phyloP scores from a whole-genome alignment of 2,329 filamentous ascomycete genomes.

The Neopestalotiopsis rosae region DNA sequence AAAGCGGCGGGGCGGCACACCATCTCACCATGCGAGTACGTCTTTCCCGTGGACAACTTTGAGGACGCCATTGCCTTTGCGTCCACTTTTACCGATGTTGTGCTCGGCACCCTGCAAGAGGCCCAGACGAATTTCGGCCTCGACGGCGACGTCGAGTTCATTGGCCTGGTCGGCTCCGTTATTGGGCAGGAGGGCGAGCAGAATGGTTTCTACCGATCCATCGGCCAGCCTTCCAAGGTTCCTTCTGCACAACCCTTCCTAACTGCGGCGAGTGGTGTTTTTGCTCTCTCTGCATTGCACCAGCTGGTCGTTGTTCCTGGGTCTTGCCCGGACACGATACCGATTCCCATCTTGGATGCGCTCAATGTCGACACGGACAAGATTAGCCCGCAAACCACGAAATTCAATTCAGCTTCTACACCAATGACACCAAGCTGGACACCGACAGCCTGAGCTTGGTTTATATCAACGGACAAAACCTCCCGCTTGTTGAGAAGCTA shows the following conservation, averaged over 20 bases:
- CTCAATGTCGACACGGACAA: slow-evolving; percentile 7
- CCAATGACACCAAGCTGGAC: background rate
- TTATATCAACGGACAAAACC: slow-evolving; percentile 14
- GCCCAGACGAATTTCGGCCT: slow-evolving; percentile 1
- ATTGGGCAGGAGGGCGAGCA: slow-evolving; percentile 16
- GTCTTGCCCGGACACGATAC: slow-evolving; percentile 3
- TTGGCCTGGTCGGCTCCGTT: slow-evolving; percentile 11
- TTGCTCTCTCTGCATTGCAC: slow-evolving; percentile 4
- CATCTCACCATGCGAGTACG: slow-evolving; percentile 10
- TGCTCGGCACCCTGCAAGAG: slow-evolving; percentile 14
- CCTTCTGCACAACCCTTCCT: slow-evolving; percentile 14
- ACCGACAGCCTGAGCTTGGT: slow-evolving; percentile 1
- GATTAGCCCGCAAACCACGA: background rate
- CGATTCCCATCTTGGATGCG: background rate
- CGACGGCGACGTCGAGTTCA: slow-evolving; percentile 12
- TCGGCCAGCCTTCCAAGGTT: background rate
- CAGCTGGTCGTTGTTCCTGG: slow-evolving; percentile 13
- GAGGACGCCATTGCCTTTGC: slow-evolving; percentile 12
- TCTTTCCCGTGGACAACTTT: slow-evolving; percentile 12
- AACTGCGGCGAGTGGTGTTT: background rate
- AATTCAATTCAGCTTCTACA: slow-evolving; percentile 8
- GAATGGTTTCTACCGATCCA: slow-evolving; percentile 16
- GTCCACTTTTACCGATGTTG: slow-evolving; percentile 9
- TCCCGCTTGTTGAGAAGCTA: slow-evolving; percentile 4
- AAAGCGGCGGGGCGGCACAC: background rate